Evolutionary conservation across 1,139 yeast species (phyloP), one percentile per base, ranked within the genome.

Genomic region (Nematodospora anomalae): DNA sequence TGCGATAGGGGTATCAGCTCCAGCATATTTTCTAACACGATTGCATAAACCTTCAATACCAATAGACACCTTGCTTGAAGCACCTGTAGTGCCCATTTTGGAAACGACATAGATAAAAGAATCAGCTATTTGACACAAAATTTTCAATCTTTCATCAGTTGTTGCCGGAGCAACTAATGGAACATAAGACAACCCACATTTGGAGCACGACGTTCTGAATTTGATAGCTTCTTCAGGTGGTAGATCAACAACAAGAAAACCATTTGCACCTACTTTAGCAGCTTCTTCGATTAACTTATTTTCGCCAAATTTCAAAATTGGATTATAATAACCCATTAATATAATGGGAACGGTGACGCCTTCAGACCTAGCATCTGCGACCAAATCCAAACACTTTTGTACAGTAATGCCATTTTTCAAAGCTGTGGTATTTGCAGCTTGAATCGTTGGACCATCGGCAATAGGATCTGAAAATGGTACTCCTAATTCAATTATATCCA

Each of bases 391-490:
- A 46, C 86, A 79, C 51, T 73, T 71, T 6, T 70, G 57, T 42
- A 88, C 81, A 21, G 89, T 82, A 42, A 89, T 79, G 10, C 95
- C 95, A 51, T 92, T 89, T 22, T 77, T 74, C 47, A 92, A 73
- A 9, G 98, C 94, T 15, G 65, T 70, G 24, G 77, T 77, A 63
- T 90, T 90, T 27, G 97, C 88, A 26, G 71, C 79, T 64, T 92
- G 98, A 52, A 92, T 92, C 11, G 95, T 88, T 26, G 97, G 96
- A 32, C 99, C 99, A 60, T 92, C 99, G 28, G 97, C 99, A 55
- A 92, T 88, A 29, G 99, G 98, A 58, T 92, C 99, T n/a, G 96
- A 83, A 60, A 92, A 92, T 29, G 99, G 99, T 56, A 94, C 69
- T 44, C 99, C 98, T 35, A 92, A 68, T 66, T 92, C 99, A 49